Evolutionary conservation across 78 protist genomes (phyloP).

Genomic region (Parvularia atlantis): DNA sequence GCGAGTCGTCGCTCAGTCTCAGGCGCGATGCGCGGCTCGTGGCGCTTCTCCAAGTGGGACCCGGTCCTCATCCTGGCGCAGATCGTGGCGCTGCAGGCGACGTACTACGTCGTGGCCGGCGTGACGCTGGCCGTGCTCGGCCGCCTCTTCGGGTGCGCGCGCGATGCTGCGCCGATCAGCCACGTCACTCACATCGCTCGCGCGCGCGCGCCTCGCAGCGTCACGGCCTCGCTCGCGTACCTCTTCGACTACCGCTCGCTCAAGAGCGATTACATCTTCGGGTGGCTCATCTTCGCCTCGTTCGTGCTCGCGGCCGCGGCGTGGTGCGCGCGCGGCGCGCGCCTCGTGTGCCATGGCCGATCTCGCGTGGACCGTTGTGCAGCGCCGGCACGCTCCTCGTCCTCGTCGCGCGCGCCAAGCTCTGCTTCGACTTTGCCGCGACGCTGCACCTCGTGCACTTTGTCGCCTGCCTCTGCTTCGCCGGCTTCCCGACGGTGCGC

Average conservation of each 20-base stretch:
- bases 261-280: not conserved
- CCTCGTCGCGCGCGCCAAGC: not conserved
- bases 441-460: not conserved
- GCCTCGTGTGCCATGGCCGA: not conserved
- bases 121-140: not conserved
- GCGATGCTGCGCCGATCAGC: not conserved
- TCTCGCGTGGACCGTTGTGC: not conserved
- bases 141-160: not conserved
- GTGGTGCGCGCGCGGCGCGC: not conserved
- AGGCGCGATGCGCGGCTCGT: too few species aligned
- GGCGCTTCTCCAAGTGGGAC: too few species aligned
- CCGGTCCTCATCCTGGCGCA: not conserved
- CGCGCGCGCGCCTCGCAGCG: not conserved
- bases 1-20: too few species aligned
- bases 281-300: not conserved
- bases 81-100: not conserved
- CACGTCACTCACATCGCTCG: not conserved
- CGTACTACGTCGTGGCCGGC: not conserved
- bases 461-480: not conserved
- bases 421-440: constrained; percentile 2
- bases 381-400: not conserved
- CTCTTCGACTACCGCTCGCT: not conserved
- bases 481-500: constrained; percentile 5
- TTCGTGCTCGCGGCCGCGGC: not conserved
- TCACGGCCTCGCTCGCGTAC: not conserved